Conservation (phyloP, 257 asterid genomes). For the Solanum peruvianum region DNA sequence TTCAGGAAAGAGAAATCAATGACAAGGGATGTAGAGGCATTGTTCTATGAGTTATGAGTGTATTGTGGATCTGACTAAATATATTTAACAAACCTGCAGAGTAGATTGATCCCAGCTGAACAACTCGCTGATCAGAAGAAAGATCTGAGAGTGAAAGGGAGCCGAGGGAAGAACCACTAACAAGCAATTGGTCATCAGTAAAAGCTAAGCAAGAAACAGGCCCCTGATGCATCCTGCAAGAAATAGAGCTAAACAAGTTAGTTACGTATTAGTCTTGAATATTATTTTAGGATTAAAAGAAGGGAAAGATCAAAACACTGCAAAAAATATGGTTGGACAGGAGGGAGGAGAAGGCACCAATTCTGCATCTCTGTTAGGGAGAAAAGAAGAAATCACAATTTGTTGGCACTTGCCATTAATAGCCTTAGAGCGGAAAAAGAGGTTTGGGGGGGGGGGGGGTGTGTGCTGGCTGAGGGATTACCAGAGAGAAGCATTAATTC, state of each 20-base stretch:
- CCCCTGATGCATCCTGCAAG: constrained; percentile 76
- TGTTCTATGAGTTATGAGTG: neutral
- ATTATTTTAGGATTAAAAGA: neutral
- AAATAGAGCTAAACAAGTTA: neutral
- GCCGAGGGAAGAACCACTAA: constrained; percentile 84
- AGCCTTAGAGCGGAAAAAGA: neutral
- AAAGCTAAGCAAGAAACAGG: constrained; percentile 65
- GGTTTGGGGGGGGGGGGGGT: neutral
- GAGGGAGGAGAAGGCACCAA: neutral
- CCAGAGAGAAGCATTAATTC: neutral
- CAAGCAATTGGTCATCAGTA: constrained; percentile 70
- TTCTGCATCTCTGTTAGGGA: neutral
- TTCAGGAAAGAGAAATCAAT: neutral
- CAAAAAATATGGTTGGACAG: neutral
- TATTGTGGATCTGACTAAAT: neutral
- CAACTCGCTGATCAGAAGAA: constrained; percentile 78
- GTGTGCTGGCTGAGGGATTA: neutral
- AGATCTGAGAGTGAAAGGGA: constrained; percentile 77
- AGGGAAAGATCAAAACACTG: neutral
- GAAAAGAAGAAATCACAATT: neutral
- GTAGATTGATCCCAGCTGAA: constrained; percentile 32
- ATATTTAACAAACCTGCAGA: constrained; percentile 45
- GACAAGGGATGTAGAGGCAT: neutral
- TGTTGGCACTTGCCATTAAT: neutral
- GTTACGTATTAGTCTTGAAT: neutral